These are phyloP conservation scores for Monosporascus sp. DNA, from an alignment of 2,329 filamentous ascomycete genomes.

Conservation along the genomic window DNA sequence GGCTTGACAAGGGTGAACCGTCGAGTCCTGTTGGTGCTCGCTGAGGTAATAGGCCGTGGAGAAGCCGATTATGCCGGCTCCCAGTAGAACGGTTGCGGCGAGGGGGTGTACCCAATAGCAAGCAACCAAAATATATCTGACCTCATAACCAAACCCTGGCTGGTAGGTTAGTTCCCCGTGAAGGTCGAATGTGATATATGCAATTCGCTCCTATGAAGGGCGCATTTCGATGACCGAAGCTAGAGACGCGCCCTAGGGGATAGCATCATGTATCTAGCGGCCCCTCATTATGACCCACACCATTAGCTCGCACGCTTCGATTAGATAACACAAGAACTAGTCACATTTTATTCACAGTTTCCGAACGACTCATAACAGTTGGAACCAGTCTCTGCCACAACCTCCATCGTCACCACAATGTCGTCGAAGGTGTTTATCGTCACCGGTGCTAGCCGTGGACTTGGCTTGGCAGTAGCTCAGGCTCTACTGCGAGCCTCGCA, in stretches of 20 bases:
- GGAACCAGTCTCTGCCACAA: too few species aligned
- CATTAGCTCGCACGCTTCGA: constrained; percentile 3
- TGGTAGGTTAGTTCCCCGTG: not conserved
- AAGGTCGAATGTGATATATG: too few species aligned
- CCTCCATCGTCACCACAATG: constrained; percentile 25
- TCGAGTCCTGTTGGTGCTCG: constrained; percentile 34
- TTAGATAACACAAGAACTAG: constrained; percentile 7
- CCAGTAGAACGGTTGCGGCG: constrained; percentile 59
- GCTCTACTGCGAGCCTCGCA: constrained; percentile 48
- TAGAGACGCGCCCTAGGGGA: too few species aligned
- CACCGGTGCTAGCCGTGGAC: constrained; percentile 59
- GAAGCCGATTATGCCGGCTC: constrained; percentile 64
- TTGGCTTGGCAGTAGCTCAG: constrained; percentile 52
- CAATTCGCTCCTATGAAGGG: constrained; percentile 2
- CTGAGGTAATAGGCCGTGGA: constrained; percentile 71
- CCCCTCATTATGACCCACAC: constrained; percentile 5
- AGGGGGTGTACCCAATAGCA: constrained; percentile 16
- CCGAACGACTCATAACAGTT: too few species aligned
- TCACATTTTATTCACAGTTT: too few species aligned
- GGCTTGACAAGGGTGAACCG: constrained; percentile 44
- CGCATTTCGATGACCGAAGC: too few species aligned
- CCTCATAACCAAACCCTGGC: not conserved
- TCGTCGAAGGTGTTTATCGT: constrained; percentile 65
- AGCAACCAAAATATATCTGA: not conserved
- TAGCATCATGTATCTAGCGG: too few species aligned